Conservation (phyloP, 1,139 yeast species). For the Nematodospora anomalae region DNA sequence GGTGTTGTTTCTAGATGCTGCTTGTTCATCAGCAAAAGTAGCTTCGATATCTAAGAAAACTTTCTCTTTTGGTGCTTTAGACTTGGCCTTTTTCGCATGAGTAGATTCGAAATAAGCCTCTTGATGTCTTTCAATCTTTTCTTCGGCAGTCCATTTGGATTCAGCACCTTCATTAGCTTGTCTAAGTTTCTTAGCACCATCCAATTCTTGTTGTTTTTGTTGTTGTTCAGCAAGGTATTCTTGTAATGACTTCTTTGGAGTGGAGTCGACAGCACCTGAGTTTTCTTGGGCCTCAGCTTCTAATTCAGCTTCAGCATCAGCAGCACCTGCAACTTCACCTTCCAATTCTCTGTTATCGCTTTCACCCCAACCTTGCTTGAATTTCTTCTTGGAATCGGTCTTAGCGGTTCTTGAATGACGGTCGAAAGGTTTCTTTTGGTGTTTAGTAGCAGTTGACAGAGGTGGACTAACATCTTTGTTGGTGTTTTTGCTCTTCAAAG, state of each 20-base stretch:
- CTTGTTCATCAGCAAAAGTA: constrained; percentile 54
- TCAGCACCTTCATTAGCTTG: constrained; percentile 62
- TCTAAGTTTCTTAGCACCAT: constrained; percentile 45
- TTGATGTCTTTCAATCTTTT: constrained; percentile 57
- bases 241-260: constrained; percentile 62
- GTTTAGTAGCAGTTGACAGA: constrained; percentile 51
- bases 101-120: constrained; percentile 59
- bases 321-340: constrained; percentile 64
- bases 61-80: constrained; percentile 70
- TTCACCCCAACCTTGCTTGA: constrained; percentile 82
- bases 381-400: constrained; percentile 82
- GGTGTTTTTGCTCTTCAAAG: constrained; percentile 71
- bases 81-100: constrained; percentile 57
- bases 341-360: constrained; percentile 60
- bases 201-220: constrained; percentile 48
- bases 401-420: constrained; percentile 85
- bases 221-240: constrained; percentile 70
- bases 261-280: constrained; percentile 39
- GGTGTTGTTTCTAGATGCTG: constrained; percentile 22
- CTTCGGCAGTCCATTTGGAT: constrained; percentile 61
- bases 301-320: constrained; percentile 55
- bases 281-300: constrained; percentile 40
- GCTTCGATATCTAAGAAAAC: constrained; percentile 66
- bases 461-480: constrained; percentile 71
- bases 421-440: constrained; percentile 66